Base-by-base conservation (phyloP, 2,329 filamentous ascomycete genomes). In the Sporothrix pallida region DNA sequence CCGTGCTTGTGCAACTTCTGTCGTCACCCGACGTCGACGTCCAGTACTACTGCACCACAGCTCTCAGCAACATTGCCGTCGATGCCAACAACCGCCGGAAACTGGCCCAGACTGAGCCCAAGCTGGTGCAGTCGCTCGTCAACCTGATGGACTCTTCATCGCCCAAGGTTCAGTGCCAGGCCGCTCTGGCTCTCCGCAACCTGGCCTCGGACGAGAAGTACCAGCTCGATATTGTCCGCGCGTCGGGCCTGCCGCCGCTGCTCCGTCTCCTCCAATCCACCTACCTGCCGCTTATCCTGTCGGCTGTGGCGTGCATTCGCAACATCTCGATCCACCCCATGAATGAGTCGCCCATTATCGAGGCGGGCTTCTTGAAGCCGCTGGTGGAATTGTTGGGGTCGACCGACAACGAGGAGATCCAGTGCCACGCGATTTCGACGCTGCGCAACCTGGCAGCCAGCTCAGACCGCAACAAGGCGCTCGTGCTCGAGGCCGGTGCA, bases 31-130 rank as follows among this genome's bases (percentile, higher is more conserved):
- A 99, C 80, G 95, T 98, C 77, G 96, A 99, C 80, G 96, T 99
- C 46, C 96, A 99, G 84, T 99, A 99, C 84, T 99, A 99, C 84
- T 99, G 96, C 85, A 99, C 96, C 20, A 99, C 96, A 4, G 96
- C 96, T 13, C 89, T 99, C 74, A 98, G 95, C 87, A 99, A 99
- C 82, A 99, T 99, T 78, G 96, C 96, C 7, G 96, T 99, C 72
- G 96, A 99, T 81, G 88, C 92, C 63, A 92, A 90, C 79, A 98
- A 98, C 84, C 89, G 96, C 77, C 94, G 95, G 80, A 94, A 95
- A 81, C 88, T 99, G 72, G 94, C 95, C 44, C 92, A 97, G 80
- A 95, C 93, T 9, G 96, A 99, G 81, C 91, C 93, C 26, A 93
- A 95, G 77, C 88, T 99, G 37, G 95, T 99, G 31, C 94, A 97